These are phyloP conservation scores for Garcia nutans DNA, from an alignment of 345 rosid species.

Conservation along the genomic window DNA sequence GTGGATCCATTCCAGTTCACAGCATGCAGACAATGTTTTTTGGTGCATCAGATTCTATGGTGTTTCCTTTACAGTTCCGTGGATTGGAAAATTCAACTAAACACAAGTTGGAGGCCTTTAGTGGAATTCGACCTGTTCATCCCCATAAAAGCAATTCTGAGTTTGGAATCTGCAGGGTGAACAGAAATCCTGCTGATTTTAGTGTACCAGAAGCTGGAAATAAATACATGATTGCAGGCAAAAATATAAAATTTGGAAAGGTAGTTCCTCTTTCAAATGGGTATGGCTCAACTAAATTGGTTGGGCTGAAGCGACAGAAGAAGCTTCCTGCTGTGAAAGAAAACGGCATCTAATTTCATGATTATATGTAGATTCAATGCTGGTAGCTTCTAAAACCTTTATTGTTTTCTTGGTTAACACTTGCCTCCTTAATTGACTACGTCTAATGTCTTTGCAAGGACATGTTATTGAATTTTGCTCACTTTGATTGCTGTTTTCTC, in stretches of 20 bases:
- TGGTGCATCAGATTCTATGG: constrained; percentile 41
- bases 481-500: not conserved
- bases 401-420: not conserved
- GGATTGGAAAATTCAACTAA: constrained; percentile 38
- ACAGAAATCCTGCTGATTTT: constrained; percentile 95
- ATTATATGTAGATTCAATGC: constrained; percentile 2
- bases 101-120: constrained; percentile 34
- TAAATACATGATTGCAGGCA: constrained; percentile 58
- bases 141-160: constrained; percentile 37
- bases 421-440: not conserved
- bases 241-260: constrained; percentile 46
- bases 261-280: constrained; percentile 20
- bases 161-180: constrained; percentile 51
- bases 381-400: constrained; percentile 22
- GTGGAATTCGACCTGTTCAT: constrained; percentile 22
- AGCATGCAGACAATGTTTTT: constrained; percentile 40
- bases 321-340: constrained; percentile 37
- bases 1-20: constrained; percentile 45
- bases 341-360: constrained; percentile 19
- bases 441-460: not conserved
- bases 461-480: constrained; percentile 7
- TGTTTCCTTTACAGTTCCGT: constrained; percentile 41
- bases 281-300: constrained; percentile 24
- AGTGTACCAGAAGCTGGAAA: constrained; percentile 63
- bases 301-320: constrained; percentile 46